These are phyloP conservation scores for Phytophthora capsici DNA, from an alignment of 352 stramenopile genomes.

Conservation along the genomic window DNA sequence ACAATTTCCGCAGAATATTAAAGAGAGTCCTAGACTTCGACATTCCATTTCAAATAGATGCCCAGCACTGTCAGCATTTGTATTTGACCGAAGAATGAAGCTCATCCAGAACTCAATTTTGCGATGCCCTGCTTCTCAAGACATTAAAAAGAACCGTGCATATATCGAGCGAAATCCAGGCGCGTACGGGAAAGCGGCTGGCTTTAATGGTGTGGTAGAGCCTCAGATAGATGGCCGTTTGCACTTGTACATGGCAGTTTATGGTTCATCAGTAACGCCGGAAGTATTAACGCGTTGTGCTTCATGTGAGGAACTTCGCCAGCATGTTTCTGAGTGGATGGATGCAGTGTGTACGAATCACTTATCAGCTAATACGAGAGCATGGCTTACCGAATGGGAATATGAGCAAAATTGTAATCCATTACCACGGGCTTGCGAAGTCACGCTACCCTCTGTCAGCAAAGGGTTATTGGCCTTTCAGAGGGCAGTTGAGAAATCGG, in stretches of 20 bases:
- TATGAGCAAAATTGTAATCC: background rate
- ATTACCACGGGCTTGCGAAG: background rate
- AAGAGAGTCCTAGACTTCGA: background rate
- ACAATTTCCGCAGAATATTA: background rate
- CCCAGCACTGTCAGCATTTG: background rate
- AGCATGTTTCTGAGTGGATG: slow-evolving; percentile 1
- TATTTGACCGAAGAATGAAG: background rate
- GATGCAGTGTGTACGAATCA: background rate
- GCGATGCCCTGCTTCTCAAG: background rate
- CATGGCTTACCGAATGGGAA: background rate
- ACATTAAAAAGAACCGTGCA: too few relatives aligned
- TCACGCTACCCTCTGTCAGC: too few relatives aligned
- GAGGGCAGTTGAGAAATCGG: background rate
- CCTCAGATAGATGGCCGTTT: slow-evolving; percentile 3
- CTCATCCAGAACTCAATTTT: background rate
- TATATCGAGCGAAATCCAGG: too few relatives aligned
- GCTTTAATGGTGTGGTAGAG: slow-evolving; percentile 3
- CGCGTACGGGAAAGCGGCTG: slow-evolving; percentile 4
- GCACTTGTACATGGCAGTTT: slow-evolving; percentile 7
- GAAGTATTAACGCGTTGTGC: background rate
- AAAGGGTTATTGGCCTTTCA: too few relatives aligned
- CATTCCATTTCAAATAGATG: background rate
- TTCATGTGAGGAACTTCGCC: background rate
- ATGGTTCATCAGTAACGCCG: slow-evolving; percentile 6
- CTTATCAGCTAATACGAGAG: background rate